These are phyloP conservation scores for Penicillium cosmopolitanum DNA, from an alignment of 495 filamentous ascomycete species.

Conservation along the genomic window DNA sequence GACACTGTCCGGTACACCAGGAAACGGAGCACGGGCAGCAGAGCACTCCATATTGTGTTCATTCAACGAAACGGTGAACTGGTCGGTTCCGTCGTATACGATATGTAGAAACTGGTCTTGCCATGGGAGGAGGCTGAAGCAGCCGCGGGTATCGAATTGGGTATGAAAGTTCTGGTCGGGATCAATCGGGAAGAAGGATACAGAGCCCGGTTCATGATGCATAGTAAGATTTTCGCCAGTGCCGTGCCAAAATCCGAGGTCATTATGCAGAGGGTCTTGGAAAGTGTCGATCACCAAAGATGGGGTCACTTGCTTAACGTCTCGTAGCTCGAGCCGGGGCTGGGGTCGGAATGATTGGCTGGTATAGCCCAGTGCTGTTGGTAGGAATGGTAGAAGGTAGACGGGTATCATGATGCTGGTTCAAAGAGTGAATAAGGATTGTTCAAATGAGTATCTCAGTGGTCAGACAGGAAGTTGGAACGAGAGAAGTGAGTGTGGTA, in stretches of 20 bases:
- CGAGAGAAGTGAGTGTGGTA: too few relatives aligned
- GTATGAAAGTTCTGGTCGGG: slow-evolving; percentile 73
- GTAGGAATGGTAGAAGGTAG: slow-evolving; percentile 5
- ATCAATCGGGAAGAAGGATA: slow-evolving; percentile 66
- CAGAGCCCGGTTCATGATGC: slow-evolving; percentile 49
- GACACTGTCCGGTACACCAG: slow-evolving; percentile 74
- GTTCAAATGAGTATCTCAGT: too few relatives aligned
- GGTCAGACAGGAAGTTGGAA: too few relatives aligned
- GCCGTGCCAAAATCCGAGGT: slow-evolving; percentile 73
- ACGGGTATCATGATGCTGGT: too few relatives aligned
- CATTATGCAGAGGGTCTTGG: slow-evolving; percentile 55
- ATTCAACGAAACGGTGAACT: slow-evolving; percentile 71
- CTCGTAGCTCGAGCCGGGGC: slow-evolving; percentile 15
- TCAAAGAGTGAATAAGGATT: too few relatives aligned
- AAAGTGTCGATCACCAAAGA: slow-evolving; percentile 72
- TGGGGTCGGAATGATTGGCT: slow-evolving; percentile 6
- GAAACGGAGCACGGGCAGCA: slow-evolving; percentile 62
- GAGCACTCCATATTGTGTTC: slow-evolving; percentile 72
- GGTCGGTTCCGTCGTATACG: slow-evolving; percentile 65
- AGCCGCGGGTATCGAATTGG: slow-evolving; percentile 58
- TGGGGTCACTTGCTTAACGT: slow-evolving; percentile 2
- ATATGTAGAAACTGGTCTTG: slow-evolving; percentile 66
- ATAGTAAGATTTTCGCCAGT: slow-evolving; percentile 61
- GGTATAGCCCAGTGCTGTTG: slow-evolving; percentile 4
- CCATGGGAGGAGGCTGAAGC: slow-evolving; percentile 63